These are phyloP conservation scores for Globisporangium iwayamae DNA, from an alignment of 352 stramenopile species.

Conservation along the genomic window DNA sequence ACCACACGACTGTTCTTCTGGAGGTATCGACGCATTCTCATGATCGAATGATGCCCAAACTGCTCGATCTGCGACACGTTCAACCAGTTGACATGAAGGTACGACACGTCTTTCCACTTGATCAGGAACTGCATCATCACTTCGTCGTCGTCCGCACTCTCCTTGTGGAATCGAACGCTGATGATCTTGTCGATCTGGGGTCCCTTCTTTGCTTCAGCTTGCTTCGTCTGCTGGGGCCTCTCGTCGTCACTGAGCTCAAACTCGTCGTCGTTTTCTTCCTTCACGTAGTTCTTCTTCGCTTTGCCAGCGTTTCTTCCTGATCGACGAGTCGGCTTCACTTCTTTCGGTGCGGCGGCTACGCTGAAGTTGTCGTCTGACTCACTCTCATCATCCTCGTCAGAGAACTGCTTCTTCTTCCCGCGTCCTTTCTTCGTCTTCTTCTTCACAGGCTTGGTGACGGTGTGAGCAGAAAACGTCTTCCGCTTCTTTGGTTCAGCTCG, in stretches of 20 bases:
- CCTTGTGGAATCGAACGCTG: slow-evolving; percentile 79
- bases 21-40: slow-evolving; percentile 82
- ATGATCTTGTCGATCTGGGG: slow-evolving; percentile 94
- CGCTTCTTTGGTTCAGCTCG: slow-evolving; percentile 63
- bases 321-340: slow-evolving; percentile 58
- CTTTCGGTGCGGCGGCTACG: slow-evolving; percentile 31
- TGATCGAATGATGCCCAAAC: slow-evolving; percentile 75
- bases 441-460: slow-evolving; percentile 59
- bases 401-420: slow-evolving; percentile 63
- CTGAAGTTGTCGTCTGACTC: slow-evolving; percentile 56
- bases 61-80: slow-evolving; percentile 91
- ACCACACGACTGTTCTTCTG: slow-evolving; percentile 86
- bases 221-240: slow-evolving; percentile 41
- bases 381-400: slow-evolving; percentile 78
- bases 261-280: slow-evolving; percentile 65
- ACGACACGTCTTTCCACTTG: slow-evolving; percentile 98
- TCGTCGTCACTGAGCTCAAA: slow-evolving; percentile 74
- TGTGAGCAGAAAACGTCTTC: slow-evolving; percentile 62
- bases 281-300: slow-evolving; percentile 83
- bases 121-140: slow-evolving; percentile 96
- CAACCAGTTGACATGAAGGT: slow-evolving; percentile 98
- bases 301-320: slow-evolving; percentile 84
- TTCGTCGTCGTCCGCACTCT: slow-evolving; percentile 35
- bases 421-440: slow-evolving; percentile 61
- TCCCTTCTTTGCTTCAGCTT: slow-evolving; percentile 40